Conservation (phyloP, 1,139 yeast genomes). For the Geotrichum klebahnii region DNA sequence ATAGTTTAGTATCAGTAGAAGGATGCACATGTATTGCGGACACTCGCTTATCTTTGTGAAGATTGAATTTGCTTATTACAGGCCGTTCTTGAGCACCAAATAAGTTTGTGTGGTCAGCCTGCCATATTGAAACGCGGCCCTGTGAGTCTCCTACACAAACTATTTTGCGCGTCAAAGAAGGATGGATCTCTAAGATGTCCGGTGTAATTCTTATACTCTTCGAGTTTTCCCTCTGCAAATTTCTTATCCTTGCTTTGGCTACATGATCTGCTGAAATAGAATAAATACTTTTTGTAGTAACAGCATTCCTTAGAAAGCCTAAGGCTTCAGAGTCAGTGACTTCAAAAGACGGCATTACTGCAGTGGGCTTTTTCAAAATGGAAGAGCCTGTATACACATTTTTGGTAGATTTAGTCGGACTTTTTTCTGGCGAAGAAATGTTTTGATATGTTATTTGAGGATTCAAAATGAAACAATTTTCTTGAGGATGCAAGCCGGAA, state of each 20-base stretch:
- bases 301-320: background rate
- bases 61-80: conserved; percentile 4
- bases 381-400: no score
- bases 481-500: no score
- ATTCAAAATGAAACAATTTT: no score
- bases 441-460: no score
- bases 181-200: conserved; percentile 4
- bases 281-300: background rate
- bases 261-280: background rate
- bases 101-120: conserved; percentile 1
- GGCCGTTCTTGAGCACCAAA: background rate
- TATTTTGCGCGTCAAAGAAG: conserved; percentile 7
- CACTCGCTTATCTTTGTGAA: conserved; percentile 7
- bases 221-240: background rate
- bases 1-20: background rate
- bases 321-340: background rate
- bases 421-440: no score
- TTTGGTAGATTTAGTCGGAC: no score
- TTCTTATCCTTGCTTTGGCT: background rate
- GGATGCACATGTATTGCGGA: conserved; percentile 5
- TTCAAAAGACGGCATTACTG: no score
- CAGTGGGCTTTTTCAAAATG: no score
- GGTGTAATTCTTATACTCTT: background rate
- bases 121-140: conserved; percentile 6
- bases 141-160: conserved; percentile 12